Evolutionary conservation across 2,329 filamentous ascomycete genomes (phyloP).

Genomic region (Colletotrichum tamarilloi): DNA sequence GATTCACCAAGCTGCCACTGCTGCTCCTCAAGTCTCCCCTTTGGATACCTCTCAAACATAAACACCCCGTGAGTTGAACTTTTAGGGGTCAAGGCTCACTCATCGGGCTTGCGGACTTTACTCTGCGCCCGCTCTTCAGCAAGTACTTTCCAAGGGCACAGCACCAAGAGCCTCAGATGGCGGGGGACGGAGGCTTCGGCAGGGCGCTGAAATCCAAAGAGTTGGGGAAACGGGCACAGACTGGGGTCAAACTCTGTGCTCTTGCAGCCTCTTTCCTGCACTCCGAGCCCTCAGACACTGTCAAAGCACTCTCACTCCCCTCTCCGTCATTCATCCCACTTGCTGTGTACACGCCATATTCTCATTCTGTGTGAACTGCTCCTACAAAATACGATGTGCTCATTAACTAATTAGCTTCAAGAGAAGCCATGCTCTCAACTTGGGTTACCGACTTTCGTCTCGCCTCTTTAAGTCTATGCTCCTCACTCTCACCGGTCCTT

Average conservation of each 20-base stretch:
- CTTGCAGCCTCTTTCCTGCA: conserved; percentile 19
- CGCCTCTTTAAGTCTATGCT: not conserved
- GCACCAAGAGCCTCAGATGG: not conserved
- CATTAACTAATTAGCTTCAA: not conserved
- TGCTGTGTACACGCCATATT: not conserved
- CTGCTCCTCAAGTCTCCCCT: not conserved
- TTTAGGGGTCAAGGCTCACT: not conserved
- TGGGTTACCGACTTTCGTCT: not conserved
- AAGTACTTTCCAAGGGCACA: not conserved
- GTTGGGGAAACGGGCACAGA: conserved; percentile 23
- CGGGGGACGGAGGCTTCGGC: conserved; percentile 4
- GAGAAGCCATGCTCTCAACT: not conserved
- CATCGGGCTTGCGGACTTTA: conserved; percentile 27
- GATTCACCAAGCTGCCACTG: not conserved
- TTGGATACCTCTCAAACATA: too few species aligned
- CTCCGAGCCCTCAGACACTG: not conserved
- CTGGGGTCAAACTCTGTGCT: conserved; percentile 36
- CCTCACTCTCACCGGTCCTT: not conserved
- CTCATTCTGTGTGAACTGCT: not conserved
- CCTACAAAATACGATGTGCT: not conserved
- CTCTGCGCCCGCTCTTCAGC: conserved; percentile 16
- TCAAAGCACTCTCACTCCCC: conserved; percentile 12
- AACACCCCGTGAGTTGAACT: not conserved
- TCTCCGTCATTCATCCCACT: not conserved
- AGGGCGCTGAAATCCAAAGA: not conserved